Evolutionary conservation across 2,329 filamentous ascomycete species (phyloP).

Genomic region (Emmonsiellopsis sp.): DNA sequence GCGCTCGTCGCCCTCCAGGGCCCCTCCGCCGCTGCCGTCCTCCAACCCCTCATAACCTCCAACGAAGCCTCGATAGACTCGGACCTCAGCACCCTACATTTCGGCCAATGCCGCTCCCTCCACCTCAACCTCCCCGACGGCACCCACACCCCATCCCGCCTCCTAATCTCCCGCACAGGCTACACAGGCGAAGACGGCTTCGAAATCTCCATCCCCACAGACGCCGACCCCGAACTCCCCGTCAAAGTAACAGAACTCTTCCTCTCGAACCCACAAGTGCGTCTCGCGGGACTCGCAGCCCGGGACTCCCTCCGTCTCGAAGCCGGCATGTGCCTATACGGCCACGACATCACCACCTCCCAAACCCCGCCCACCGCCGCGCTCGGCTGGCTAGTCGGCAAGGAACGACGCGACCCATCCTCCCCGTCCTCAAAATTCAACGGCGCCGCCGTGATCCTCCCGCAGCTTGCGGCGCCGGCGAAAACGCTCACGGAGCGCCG

Average conservation of each 20-base stretch:
- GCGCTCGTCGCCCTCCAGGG: constrained; percentile 87
- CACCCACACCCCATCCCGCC: constrained; percentile 40
- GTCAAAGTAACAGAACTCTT: constrained; percentile 57
- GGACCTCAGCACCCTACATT: constrained; percentile 63
- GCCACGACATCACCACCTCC: constrained; percentile 84
- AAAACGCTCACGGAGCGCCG: constrained; percentile 63
- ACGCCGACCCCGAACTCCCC: constrained; percentile 44
- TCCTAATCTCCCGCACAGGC: constrained; percentile 78
- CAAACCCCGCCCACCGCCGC: constrained; percentile 60
- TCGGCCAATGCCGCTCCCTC: constrained; percentile 64
- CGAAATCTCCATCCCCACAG: constrained; percentile 75
- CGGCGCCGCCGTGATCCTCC: constrained; percentile 67
- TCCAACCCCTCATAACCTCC: constrained; percentile 52
- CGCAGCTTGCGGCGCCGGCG: constrained; percentile 51
- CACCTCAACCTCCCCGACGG: constrained; percentile 53
- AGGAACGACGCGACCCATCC: constrained; percentile 53
- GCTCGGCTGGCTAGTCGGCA: constrained; percentile 75
- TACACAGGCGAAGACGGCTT: constrained; percentile 99
- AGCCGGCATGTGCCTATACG: constrained; percentile 98
- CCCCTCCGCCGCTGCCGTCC: constrained; percentile 61
- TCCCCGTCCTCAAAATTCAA: constrained; percentile 62
- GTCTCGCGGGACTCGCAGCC: constrained; percentile 79
- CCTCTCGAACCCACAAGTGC: constrained; percentile 56
- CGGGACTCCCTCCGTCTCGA: constrained; percentile 88
- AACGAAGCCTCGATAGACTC: constrained; percentile 33